Conservation (phyloP, 495 filamentous ascomycete species). For the Trichocladium uniseriatum region DNA sequence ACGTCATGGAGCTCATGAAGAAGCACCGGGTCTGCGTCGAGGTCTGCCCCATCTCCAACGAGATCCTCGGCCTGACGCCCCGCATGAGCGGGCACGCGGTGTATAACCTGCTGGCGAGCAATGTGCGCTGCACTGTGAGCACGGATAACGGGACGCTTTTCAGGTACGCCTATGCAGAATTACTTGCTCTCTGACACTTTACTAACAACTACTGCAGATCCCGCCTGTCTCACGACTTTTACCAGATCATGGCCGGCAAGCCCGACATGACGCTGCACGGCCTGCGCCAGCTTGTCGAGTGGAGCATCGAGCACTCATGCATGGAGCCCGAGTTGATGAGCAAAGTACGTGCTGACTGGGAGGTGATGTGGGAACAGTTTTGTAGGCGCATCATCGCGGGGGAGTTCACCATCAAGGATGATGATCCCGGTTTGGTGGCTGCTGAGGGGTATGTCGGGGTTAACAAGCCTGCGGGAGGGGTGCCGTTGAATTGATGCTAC, state of each 20-base stretch:
- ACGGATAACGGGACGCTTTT: constrained; percentile 49
- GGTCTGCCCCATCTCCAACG: constrained; percentile 84
- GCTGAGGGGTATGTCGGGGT: neutral
- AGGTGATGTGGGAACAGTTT: constrained; percentile 37
- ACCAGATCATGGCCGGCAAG: constrained; percentile 46
- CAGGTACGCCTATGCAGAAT: no score
- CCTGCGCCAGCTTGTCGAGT: constrained; percentile 44
- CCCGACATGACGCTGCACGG: constrained; percentile 42
- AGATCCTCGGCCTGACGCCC: constrained; percentile 51
- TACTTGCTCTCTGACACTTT: no score
- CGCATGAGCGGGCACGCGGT: constrained; percentile 40
- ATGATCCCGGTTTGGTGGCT: neutral
- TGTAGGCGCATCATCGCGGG: constrained; percentile 28
- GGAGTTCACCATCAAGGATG: constrained; percentile 12
- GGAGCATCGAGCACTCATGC: constrained; percentile 47
- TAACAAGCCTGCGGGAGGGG: neutral
- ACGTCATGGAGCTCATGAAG: constrained; percentile 74
- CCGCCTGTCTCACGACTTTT: constrained; percentile 48
- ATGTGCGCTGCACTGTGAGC: constrained; percentile 45
- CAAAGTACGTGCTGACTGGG: constrained; percentile 32
- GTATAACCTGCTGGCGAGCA: constrained; percentile 41
- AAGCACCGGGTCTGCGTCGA: constrained; percentile 75
- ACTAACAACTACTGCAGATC: no score
- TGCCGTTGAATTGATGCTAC: neutral
- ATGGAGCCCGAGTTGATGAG: constrained; percentile 28